Percentiles rank a stretch among this genome's conserved stretches.
Evolutionary conservation across 495 filamentous ascomycete species (phyloP).

Genomic region (Elaphomyces granulatus): DNA sequence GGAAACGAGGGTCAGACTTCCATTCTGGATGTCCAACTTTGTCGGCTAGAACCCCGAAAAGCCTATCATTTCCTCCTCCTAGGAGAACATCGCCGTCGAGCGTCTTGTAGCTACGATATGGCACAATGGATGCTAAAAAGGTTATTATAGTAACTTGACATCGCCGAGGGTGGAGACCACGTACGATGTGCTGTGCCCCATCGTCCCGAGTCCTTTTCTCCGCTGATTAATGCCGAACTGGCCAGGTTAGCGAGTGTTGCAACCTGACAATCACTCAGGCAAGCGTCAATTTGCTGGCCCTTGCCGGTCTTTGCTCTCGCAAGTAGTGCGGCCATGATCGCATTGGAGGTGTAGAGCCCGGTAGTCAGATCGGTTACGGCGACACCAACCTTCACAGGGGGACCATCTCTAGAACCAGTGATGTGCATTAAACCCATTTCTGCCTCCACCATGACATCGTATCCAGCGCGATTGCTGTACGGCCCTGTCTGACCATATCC

Average conservation of each 20-base stretch:
- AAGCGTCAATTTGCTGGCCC: constrained; percentile 88
- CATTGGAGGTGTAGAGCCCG: constrained; percentile 91
- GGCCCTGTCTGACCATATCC: constrained; percentile 87
- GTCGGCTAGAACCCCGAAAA: constrained; percentile 79
- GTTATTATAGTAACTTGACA: constrained; percentile 6
- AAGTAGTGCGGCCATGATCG: constrained; percentile 87
- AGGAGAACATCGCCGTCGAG: constrained; percentile 81
- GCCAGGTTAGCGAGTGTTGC: constrained; percentile 88
- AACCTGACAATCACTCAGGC: constrained; percentile 85
- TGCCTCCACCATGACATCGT: constrained; percentile 99
- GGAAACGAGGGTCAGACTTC: constrained; percentile 59
- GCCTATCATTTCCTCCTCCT: constrained; percentile 83
- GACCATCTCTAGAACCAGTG: constrained; percentile 72
- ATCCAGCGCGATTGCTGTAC: constrained; percentile 76
- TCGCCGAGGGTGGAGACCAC: constrained; percentile 15
- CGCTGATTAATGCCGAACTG: constrained; percentile 80
- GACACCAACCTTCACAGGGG: constrained; percentile 93
- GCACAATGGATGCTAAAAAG: constrained; percentile 76
- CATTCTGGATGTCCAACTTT: constrained; percentile 64
- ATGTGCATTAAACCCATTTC: constrained; percentile 99
- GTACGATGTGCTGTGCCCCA: constrained; percentile 94
- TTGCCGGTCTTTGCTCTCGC: constrained; percentile 49
- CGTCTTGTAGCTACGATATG: constrained; percentile 88
- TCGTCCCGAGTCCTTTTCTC: constrained; percentile 69
- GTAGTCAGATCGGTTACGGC: constrained; percentile 95